Conservation (phyloP, 495 filamentous ascomycete genomes). For the Penicillium dipodomyicola region DNA sequence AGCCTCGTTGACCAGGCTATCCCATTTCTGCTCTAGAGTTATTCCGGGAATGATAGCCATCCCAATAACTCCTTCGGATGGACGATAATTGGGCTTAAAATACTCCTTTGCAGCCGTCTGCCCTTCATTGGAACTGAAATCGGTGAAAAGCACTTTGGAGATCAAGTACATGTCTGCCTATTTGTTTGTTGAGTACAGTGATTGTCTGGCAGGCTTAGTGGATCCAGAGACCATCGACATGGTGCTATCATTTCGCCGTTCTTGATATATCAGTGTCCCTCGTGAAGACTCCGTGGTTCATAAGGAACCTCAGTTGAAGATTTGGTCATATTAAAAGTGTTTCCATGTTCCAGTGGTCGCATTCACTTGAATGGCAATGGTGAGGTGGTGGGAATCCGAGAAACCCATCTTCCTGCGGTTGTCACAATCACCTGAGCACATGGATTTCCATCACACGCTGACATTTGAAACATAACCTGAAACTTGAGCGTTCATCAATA, state of each 20-base stretch:
- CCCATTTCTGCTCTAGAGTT: slow-evolving; percentile 28
- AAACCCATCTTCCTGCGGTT: no score
- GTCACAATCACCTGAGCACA: no score
- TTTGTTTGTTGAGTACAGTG: slow-evolving; percentile 24
- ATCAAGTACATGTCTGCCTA: slow-evolving; percentile 24
- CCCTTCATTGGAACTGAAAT: slow-evolving; percentile 2
- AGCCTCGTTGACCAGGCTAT: slow-evolving; percentile 24
- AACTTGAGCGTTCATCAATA: no score
- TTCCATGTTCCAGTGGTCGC: neutral
- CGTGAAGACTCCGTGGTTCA: slow-evolving; percentile 11
- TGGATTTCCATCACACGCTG: no score
- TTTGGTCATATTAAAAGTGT: slow-evolving; percentile 12
- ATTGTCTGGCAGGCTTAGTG: slow-evolving; percentile 9
- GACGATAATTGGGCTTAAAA: slow-evolving; percentile 3
- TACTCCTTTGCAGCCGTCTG: neutral
- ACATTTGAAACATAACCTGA: no score
- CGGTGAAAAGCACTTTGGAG: slow-evolving; percentile 18
- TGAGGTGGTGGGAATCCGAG: no score
- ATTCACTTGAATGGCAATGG: neutral
- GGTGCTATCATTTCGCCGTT: slow-evolving; percentile 15
- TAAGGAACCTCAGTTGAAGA: slow-evolving; percentile 13
- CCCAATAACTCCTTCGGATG: slow-evolving; percentile 10
- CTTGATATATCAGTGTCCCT: slow-evolving; percentile 24
- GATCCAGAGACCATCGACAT: slow-evolving; percentile 19
- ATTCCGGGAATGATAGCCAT: slow-evolving; percentile 26